Evolutionary conservation across 2,329 filamentous ascomycete genomes (phyloP).

Genomic region (Clonostachys chloroleuca): DNA sequence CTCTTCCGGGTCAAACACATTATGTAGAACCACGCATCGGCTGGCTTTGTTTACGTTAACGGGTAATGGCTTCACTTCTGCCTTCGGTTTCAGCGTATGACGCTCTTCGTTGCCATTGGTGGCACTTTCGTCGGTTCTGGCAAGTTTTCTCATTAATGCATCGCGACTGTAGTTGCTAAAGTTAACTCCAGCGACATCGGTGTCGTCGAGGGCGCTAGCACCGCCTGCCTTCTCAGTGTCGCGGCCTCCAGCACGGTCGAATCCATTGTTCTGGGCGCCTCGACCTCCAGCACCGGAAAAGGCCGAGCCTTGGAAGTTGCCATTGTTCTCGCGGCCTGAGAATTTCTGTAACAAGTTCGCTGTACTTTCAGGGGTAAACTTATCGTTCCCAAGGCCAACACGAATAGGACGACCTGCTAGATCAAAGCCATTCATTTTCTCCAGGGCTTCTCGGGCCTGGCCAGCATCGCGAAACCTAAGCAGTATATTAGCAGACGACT

Average conservation of each 20-base stretch:
- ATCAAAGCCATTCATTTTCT: constrained; percentile 99
- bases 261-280: constrained; percentile 78
- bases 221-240: constrained; percentile 88
- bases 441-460: constrained; percentile 88
- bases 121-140: constrained; percentile 81
- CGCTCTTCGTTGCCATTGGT: constrained; percentile 62
- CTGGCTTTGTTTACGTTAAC: constrained; percentile 89
- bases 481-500: background rate
- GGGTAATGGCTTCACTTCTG: constrained; percentile 72
- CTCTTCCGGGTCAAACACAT: constrained; percentile 92
- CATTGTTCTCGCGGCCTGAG: constrained; percentile 67
- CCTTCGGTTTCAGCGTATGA: constrained; percentile 73
- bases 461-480: constrained; percentile 80
- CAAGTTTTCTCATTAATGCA: constrained; percentile 97
- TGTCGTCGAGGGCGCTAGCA: constrained; percentile 93
- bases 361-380: constrained; percentile 97
- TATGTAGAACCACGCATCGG: constrained; percentile 88
- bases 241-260: constrained; percentile 85
- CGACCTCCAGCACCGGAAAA: constrained; percentile 90
- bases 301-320: constrained; percentile 75
- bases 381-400: constrained; percentile 99
- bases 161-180: constrained; percentile 99
- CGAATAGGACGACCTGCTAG: constrained; percentile 95
- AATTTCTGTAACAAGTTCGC: constrained; percentile 89
- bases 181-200: constrained; percentile 95